A percentile compares a stretch with the other conserved stretches of the same genome.
These are phyloP conservation scores for Sphaerulina musiva DNA, from an alignment of 2,329 filamentous ascomycete genomes.

Conservation along the genomic window DNA sequence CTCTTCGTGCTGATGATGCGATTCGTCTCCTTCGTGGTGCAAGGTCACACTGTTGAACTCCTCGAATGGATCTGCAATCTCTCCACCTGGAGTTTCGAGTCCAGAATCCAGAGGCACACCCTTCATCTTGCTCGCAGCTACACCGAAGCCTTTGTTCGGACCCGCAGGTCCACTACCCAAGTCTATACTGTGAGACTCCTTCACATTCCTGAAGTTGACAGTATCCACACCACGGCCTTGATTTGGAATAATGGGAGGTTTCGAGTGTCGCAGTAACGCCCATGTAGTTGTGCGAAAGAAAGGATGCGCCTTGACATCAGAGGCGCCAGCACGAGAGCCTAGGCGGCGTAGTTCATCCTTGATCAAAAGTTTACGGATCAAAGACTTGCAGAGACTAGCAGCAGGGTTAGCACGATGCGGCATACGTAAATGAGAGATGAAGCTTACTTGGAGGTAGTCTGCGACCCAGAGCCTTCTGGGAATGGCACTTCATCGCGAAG, in stretches of 20 bases:
- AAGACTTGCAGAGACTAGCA: conserved; percentile 80
- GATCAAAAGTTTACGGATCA: conserved; percentile 94
- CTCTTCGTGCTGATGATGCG: conserved; percentile 10
- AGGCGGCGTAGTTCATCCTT: conserved; percentile 94
- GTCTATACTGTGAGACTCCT: conserved; percentile 93
- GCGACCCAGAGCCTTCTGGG: conserved; percentile 75
- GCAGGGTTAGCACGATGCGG: conserved; percentile 8
- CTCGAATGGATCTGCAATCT: conserved; percentile 84
- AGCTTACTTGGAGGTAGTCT: conserved; percentile 85
- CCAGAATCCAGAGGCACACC: conserved; percentile 83
- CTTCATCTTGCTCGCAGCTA: conserved; percentile 47
- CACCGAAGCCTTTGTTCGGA: conserved; percentile 34
- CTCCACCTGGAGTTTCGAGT: conserved; percentile 74
- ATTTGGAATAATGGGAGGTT: conserved; percentile 91
- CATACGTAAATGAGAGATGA: not conserved
- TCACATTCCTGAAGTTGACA: conserved; percentile 94
- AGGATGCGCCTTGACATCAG: conserved; percentile 90
- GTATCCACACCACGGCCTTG: conserved; percentile 87
- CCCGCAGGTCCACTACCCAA: conserved; percentile 51
- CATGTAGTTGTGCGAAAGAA: conserved; percentile 96
- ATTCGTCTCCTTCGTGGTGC: conserved; percentile 83
- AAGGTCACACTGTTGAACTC: conserved; percentile 98
- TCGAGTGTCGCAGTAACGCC: conserved; percentile 95
- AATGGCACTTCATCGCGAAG: conserved; percentile 92
- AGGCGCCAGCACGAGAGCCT: conserved; percentile 88